Percentiles rank a stretch among this genome's conserved stretches.
Evolutionary conservation across 805 yeast genomes (phyloP).

Genomic region (Schwanniomyces polymorphus): DNA sequence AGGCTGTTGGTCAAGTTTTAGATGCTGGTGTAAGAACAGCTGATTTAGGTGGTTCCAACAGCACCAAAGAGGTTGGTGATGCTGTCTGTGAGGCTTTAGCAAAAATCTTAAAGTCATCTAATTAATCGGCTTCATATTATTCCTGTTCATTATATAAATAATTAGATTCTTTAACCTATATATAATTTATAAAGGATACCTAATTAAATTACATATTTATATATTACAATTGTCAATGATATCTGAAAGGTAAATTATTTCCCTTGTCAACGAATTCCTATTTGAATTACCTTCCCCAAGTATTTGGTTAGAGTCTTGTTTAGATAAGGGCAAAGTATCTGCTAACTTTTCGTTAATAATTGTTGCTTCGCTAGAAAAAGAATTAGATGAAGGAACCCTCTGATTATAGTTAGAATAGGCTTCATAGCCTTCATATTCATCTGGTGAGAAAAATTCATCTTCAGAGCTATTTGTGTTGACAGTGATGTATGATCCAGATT

Average conservation of each 20-base stretch:
- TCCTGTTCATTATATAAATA: not conserved
- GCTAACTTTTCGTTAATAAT: conserved; percentile 13
- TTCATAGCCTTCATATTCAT: conserved; percentile 14
- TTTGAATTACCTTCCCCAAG: not conserved
- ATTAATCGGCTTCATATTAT: conserved; percentile 1
- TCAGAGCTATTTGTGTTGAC: conserved; percentile 3
- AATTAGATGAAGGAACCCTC: conserved; percentile 5
- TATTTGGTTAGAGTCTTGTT: not conserved
- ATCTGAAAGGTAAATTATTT: conserved; percentile 30
- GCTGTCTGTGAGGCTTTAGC: conserved; percentile 79
- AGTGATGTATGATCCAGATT: not conserved
- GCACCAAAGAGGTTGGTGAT: conserved; percentile 91
- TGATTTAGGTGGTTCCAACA: conserved; percentile 81
- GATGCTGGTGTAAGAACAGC: conserved; percentile 88
- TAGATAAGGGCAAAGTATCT: not conserved
- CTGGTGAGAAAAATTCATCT: conserved; percentile 13
- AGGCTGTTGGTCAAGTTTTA: conserved; percentile 80
- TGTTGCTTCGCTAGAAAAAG: conserved; percentile 21
- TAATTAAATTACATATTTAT: not conserved
- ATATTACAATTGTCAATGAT: conserved; percentile 4
- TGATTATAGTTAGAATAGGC: not conserved
- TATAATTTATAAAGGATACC: not conserved
- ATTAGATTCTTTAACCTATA: not conserved
- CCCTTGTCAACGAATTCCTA: not conserved
- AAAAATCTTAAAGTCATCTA: conserved; percentile 41